A percentile compares a stretch with the other conserved stretches of the same genome.
Conservation (phyloP, 345 rosid genomes). For the Camelina neglecta region DNA sequence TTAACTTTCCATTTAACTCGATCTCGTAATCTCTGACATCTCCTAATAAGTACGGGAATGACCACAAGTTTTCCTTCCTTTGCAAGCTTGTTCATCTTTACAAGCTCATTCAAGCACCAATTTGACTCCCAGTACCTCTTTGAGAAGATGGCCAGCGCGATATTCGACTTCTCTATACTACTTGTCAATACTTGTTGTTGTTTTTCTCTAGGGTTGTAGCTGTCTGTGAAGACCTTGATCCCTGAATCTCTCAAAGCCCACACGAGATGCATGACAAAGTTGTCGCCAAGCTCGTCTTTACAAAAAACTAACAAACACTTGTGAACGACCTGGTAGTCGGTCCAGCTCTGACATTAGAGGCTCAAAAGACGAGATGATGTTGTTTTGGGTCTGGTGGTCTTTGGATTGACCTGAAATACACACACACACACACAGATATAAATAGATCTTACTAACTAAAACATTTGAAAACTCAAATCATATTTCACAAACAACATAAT, state of each 20-base stretch:
- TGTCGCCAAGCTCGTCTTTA: conserved; percentile 9
- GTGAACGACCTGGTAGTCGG: background rate
- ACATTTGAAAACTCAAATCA: background rate
- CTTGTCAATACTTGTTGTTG: background rate
- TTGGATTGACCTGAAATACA: conserved; percentile 13
- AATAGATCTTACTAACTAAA: background rate
- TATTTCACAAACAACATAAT: background rate
- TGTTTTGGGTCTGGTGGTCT: background rate
- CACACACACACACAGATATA: background rate
- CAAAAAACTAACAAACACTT: conserved; percentile 20
- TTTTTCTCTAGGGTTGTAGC: background rate
- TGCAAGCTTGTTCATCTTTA: background rate
- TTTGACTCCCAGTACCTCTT: background rate
- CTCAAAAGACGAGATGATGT: background rate
- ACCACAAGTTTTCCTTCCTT: conserved; percentile 18
- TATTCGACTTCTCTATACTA: background rate
- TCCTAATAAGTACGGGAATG: background rate
- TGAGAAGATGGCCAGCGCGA: conserved; percentile 22
- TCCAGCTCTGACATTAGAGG: conserved; percentile 8
- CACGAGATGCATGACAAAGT: conserved; percentile 10
- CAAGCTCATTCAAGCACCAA: conserved; percentile 21
- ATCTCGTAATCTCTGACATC: too few species aligned
- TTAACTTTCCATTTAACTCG: too few species aligned
- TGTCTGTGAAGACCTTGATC: conserved; percentile 7
- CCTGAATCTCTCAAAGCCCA: conserved; percentile 1